These are phyloP conservation scores for Podospora didyma DNA, from an alignment of 495 filamentous ascomycete species.

Conservation along the genomic window DNA sequence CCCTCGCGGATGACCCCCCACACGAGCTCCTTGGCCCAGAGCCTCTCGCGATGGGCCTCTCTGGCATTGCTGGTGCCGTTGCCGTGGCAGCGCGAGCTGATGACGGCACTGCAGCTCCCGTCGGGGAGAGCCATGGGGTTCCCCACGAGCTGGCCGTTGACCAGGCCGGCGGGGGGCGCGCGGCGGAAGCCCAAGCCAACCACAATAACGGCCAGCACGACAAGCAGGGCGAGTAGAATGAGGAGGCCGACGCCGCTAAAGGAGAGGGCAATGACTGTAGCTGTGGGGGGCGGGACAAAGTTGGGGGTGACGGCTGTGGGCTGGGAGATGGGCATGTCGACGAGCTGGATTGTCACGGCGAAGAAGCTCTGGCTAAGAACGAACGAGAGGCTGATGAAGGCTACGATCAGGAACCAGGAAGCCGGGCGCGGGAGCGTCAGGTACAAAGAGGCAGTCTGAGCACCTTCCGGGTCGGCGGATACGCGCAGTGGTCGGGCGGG, in stretches of 20 bases:
- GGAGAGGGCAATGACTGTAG: constrained; percentile 17
- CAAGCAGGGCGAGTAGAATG: constrained; percentile 28
- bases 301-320: no score
- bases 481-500: constrained; percentile 32
- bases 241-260: constrained; percentile 34
- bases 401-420: constrained; percentile 31
- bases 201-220: constrained; percentile 24
- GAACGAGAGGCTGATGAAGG: constrained; percentile 36
- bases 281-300: not conserved
- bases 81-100: constrained; percentile 39
- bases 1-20: constrained; percentile 42
- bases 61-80: constrained; percentile 8
- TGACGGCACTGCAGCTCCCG: constrained; percentile 38
- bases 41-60: not conserved
- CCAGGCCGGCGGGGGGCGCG: constrained; percentile 23
- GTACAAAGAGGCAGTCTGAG: constrained; percentile 34
- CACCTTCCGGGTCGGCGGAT: constrained; percentile 25
- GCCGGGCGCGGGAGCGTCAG: constrained; percentile 38
- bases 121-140: constrained; percentile 39
- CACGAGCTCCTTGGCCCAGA: constrained; percentile 25
- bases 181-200: constrained; percentile 29
- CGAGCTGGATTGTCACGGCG: constrained; percentile 13
- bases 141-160: constrained; percentile 27
- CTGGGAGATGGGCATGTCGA: constrained; percentile 3
- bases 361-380: constrained; percentile 34